Conservation (phyloP, 1,139 yeast genomes). For the Geotrichum klebahnii region DNA sequence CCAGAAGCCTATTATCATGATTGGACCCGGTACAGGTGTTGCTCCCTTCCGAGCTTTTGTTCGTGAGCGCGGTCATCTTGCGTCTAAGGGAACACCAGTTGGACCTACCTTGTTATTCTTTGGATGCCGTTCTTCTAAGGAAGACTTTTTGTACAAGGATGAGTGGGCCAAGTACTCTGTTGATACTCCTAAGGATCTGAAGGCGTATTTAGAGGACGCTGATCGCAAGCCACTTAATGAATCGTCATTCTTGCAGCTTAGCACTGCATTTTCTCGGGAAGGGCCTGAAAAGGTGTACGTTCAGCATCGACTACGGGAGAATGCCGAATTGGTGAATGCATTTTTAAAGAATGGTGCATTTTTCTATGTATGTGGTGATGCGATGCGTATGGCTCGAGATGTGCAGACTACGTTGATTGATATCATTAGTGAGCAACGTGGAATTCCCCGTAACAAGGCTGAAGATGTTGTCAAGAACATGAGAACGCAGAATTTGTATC, state of each 20-base stretch:
- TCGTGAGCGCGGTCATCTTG: slow-evolving; percentile 68
- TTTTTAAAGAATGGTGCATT: slow-evolving; percentile 74
- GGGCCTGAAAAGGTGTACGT: slow-evolving; percentile 69
- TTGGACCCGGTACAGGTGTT: slow-evolving; percentile 98
- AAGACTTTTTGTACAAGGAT: slow-evolving; percentile 76
- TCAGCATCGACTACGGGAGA: slow-evolving; percentile 69
- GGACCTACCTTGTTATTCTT: slow-evolving; percentile 77
- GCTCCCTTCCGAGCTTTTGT: slow-evolving; percentile 95
- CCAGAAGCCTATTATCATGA: slow-evolving; percentile 76
- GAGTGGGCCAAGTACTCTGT: slow-evolving; percentile 60
- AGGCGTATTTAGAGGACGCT: slow-evolving; percentile 55
- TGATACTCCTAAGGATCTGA: slow-evolving; percentile 42
- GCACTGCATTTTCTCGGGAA: slow-evolving; percentile 85
- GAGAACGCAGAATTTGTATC: slow-evolving; percentile 83
- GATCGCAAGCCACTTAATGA: slow-evolving; percentile 18
- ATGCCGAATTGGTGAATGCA: slow-evolving; percentile 50
- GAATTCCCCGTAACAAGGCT: slow-evolving; percentile 61
- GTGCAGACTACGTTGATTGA: slow-evolving; percentile 71
- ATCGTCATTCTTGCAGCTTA: slow-evolving; percentile 44
- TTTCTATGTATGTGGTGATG: slow-evolving; percentile 96
- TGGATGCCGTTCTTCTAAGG: slow-evolving; percentile 73
- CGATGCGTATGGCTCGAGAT: slow-evolving; percentile 92
- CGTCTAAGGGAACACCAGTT: slow-evolving; percentile 52
- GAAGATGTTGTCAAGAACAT: slow-evolving; percentile 72
- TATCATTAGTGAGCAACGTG: slow-evolving; percentile 59